These are phyloP conservation scores for Grosmannia clavigera DNA, from an alignment of 2,329 filamentous ascomycete genomes.

Conservation along the genomic window DNA sequence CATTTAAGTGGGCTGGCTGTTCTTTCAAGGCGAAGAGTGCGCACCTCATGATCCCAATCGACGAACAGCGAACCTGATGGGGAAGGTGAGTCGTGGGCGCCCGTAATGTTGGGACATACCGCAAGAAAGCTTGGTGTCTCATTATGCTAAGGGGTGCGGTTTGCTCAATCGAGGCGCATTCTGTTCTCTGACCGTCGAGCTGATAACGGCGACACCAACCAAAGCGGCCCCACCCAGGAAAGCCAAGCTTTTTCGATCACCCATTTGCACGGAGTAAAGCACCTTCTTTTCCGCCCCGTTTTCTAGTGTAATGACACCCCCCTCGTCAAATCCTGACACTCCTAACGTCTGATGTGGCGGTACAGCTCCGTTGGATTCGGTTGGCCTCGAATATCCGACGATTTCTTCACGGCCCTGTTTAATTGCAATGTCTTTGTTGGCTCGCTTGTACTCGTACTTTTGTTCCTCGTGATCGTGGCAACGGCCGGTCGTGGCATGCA, in stretches of 20 bases:
- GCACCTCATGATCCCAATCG: neutral
- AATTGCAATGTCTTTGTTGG: too few relatives aligned
- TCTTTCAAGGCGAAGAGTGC: neutral
- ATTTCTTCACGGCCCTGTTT: too few relatives aligned
- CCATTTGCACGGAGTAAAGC: too few relatives aligned
- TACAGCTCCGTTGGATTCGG: neutral
- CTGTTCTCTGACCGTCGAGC: neutral
- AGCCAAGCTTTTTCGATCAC: constrained; percentile 3
- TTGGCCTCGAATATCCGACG: too few relatives aligned
- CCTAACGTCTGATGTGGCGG: neutral
- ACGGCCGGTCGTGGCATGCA: too few relatives aligned
- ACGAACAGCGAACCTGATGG: neutral
- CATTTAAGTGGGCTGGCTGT: neutral
- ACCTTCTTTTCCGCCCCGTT: neutral
- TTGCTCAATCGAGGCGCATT: neutral
- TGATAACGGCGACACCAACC: neutral
- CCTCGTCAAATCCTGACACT: neutral
- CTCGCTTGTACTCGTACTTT: too few relatives aligned
- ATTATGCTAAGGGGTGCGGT: neutral
- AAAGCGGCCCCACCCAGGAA: constrained; percentile 3
- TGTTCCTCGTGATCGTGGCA: too few relatives aligned
- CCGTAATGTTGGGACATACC: neutral
- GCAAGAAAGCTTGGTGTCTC: too few relatives aligned
- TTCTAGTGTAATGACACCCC: neutral
- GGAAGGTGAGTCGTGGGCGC: neutral